Conservation (phyloP, 2,329 filamentous ascomycete species). For the Samsoniella hepiali region DNA sequence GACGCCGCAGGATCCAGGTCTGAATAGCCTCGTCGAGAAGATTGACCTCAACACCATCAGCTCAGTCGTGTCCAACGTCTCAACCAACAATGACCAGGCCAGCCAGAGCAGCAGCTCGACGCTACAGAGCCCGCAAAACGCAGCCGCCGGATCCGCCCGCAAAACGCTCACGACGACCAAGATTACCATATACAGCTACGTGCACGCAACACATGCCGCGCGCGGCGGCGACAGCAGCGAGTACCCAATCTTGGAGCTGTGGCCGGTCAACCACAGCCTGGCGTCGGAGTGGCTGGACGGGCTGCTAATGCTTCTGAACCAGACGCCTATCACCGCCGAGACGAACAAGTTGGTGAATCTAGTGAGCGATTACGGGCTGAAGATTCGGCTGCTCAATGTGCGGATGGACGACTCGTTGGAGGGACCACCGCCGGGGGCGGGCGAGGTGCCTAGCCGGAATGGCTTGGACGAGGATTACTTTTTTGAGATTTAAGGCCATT, state of each 20-base stretch:
- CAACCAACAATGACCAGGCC: slow-evolving; percentile 44
- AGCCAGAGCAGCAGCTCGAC: slow-evolving; percentile 44
- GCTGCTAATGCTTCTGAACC: slow-evolving; percentile 88
- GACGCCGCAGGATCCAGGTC: slow-evolving; percentile 60
- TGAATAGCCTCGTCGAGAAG: slow-evolving; percentile 74
- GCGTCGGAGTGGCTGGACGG: slow-evolving; percentile 98
- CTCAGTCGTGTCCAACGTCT: slow-evolving; percentile 91
- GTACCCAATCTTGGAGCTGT: slow-evolving; percentile 73
- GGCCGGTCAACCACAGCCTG: slow-evolving; percentile 73
- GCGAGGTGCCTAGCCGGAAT: slow-evolving; percentile 75
- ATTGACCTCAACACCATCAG: slow-evolving; percentile 85
- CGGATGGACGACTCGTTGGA: slow-evolving; percentile 75
- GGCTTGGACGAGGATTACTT: slow-evolving; percentile 91
- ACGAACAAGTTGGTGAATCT: slow-evolving; percentile 85
- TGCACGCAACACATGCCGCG: slow-evolving; percentile 39
- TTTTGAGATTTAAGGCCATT: slow-evolving; percentile 64
- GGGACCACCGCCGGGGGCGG: slow-evolving; percentile 64
- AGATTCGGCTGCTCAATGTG: slow-evolving; percentile 89
- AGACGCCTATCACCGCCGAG: slow-evolving; percentile 94
- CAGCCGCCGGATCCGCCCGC: background rate
- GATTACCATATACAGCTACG: slow-evolving; percentile 84
- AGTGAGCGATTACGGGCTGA: slow-evolving; percentile 85
- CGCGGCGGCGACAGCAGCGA: slow-evolving; percentile 50
- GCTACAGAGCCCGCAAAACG: slow-evolving; percentile 31
- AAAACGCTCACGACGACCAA: slow-evolving; percentile 62